Evolutionary conservation across 176 grass and related monocot genomes (phyloP).

Genomic region (Themeda triandra): DNA sequence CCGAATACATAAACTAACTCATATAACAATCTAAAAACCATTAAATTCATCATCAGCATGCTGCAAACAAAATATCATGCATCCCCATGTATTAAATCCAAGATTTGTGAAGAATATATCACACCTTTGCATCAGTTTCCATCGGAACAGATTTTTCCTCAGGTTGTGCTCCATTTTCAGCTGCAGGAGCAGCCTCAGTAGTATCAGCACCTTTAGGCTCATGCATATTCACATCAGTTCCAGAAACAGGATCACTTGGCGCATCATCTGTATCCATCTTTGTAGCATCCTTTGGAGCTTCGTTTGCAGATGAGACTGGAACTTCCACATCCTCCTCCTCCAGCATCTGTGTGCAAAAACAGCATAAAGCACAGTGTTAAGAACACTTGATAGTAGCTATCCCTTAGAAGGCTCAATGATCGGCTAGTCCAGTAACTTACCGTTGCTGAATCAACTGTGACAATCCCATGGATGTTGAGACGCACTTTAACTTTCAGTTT

Average conservation of each 20-base stretch:
- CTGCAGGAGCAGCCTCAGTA: constrained; percentile 30
- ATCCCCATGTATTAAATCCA: background rate
- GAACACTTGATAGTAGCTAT: too few relatives aligned
- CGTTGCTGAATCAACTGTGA: constrained; percentile 74
- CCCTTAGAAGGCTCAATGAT: too few relatives aligned
- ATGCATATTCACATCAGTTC: constrained; percentile 64
- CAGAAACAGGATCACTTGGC: constrained; percentile 36
- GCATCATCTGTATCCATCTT: constrained; percentile 77
- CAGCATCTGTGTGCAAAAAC: constrained; percentile 53
- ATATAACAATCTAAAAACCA: background rate
- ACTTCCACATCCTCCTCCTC: constrained; percentile 82
- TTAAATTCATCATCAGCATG: background rate
- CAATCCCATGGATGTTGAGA: constrained; percentile 86
- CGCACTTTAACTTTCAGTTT: constrained; percentile 88
- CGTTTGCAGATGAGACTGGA: constrained; percentile 47
- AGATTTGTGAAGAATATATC: background rate
- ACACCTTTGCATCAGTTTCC: constrained; percentile 93
- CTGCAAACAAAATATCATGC: background rate
- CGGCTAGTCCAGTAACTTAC: constrained; percentile 28
- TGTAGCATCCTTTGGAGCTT: constrained; percentile 42
- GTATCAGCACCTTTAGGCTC: constrained; percentile 56
- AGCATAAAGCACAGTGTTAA: background rate
- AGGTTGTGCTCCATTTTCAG: constrained; percentile 64
- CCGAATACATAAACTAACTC: background rate
- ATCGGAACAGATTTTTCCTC: constrained; percentile 74